Base-by-base conservation (phyloP, 805 yeast species). In the Candida palmyrensis region DNA sequence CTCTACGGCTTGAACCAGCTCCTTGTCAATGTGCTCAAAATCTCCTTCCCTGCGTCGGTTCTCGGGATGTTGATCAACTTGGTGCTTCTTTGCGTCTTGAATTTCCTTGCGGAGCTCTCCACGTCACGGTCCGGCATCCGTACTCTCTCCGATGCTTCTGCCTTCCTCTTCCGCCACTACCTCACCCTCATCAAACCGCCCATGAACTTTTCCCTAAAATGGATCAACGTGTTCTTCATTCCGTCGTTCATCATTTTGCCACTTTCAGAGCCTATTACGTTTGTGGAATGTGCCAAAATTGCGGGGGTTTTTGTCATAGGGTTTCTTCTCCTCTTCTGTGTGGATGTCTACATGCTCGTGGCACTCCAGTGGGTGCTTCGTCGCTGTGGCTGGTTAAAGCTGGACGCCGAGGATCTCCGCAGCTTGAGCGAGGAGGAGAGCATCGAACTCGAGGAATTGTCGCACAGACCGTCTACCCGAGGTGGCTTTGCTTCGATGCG, bases 201-300 rank as follows among this genome's bases (percentile, higher is more conserved):
- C 11, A 72, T 73, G 59, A 81, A 82, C 40, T 80, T 82, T 51
- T 66, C 81, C 2, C 62, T 83, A 31, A 67, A 81, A 35, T 83
- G 92, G 90, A 84, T 84, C 57, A 82, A 80, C 50, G 70, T 81
- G 5, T 82, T 79, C 49, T 84, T 83, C 63, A 77, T 85, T 1
- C 90, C 92, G 1, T 78, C 88, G 0, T 83, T 84, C 48, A 75
- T 83, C 23, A 72, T 79, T 0, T 65, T 83, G 21, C 90, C 90
- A 0, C 63, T 82, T 33, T 72, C 85, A 9, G 70, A 73, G n/a
- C 71, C 72, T 39, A 78, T 84, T 30, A 63, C 79, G 12, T 79
- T 78, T 27, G 71, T 68, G 15, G 90, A 83, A 44, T 84, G 85
- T 8, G 62, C 80, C 44, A 78, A 78, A 32, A 83, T 83, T 23